A percentile compares a stretch with the other conserved stretches of the same genome.
phyloP scores from a whole-genome alignment of 164 flowering plant genomes.

The Brasenia schreberi region DNA sequence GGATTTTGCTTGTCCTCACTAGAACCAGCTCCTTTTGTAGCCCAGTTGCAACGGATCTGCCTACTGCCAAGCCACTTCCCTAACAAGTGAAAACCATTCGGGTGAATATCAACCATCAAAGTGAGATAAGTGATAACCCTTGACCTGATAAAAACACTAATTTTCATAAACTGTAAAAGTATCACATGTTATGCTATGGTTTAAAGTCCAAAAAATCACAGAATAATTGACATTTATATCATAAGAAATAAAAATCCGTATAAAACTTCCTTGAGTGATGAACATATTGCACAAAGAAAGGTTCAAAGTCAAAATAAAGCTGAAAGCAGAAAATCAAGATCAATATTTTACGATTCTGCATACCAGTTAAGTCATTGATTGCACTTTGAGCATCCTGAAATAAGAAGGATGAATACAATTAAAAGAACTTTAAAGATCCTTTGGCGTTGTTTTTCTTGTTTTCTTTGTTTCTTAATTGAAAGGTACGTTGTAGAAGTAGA shows the following conservation, averaged over 20 bases:
- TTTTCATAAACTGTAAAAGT: background rate
- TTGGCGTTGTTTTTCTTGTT: background rate
- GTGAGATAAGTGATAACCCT: too few relatives aligned
- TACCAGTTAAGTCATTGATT: constrained; percentile 86
- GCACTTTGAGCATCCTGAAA: constrained; percentile 96
- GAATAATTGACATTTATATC: background rate
- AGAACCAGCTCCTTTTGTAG: constrained; percentile 80
- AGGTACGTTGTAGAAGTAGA: background rate
- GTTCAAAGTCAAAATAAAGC: background rate
- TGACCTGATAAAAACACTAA: too few relatives aligned
- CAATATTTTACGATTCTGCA: constrained; percentile 3
- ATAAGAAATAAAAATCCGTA: background rate
- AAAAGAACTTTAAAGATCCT: background rate
- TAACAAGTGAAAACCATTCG: constrained; percentile 8
- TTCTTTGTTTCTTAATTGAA: too few relatives aligned
- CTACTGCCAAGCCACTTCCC: constrained; percentile 98
- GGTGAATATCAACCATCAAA: too few relatives aligned
- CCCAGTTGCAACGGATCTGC: constrained; percentile 99
- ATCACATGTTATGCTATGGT: too few relatives aligned
- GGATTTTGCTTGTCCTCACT: constrained; percentile 66
- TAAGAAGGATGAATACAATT: background rate
- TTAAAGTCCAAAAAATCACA: background rate
- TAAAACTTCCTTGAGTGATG: too few relatives aligned
- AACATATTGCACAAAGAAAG: too few relatives aligned
- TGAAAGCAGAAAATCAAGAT: background rate